A percentile compares a stretch with the other conserved stretches of the same genome.
Conservation (phyloP, 495 filamentous ascomycete genomes). For the Podospora sp. region DNA sequence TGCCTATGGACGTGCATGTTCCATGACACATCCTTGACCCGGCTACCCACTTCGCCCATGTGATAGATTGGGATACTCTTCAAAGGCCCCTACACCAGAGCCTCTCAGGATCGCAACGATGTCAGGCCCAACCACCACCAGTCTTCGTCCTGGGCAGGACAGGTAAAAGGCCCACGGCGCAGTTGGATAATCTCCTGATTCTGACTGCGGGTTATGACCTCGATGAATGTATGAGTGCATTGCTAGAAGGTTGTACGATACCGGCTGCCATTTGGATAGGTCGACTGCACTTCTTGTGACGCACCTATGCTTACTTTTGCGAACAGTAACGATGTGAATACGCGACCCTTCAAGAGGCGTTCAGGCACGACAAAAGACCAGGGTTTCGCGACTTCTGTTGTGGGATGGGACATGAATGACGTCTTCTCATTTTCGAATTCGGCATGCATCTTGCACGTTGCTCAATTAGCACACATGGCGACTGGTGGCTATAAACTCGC, state of each 20-base stretch:
- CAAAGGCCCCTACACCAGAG: too few species aligned
- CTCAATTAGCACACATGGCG: not conserved
- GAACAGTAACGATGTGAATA: slow-evolving; percentile 11
- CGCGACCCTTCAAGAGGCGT: slow-evolving; percentile 19
- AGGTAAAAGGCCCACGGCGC: slow-evolving; percentile 32
- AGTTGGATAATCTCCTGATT: not conserved
- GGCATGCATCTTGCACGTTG: not conserved
- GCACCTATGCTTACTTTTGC: not conserved
- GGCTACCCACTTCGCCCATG: too few species aligned
- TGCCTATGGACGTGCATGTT: too few species aligned
- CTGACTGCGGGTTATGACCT: slow-evolving; percentile 5
- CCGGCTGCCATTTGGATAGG: slow-evolving; percentile 5
- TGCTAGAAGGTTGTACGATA: slow-evolving; percentile 17
- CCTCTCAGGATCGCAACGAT: too few species aligned
- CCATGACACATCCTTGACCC: too few species aligned
- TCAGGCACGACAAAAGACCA: slow-evolving; percentile 5
- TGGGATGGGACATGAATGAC: slow-evolving; percentile 11
- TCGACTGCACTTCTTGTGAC: too few species aligned
- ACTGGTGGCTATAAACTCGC: not conserved
- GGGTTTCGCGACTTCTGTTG: slow-evolving; percentile 11
- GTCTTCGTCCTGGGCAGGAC: slow-evolving; percentile 29
- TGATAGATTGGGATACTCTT: too few species aligned
- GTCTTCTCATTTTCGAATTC: slow-evolving; percentile 2
- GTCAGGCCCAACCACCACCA: not conserved
- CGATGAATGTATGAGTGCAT: slow-evolving; percentile 22